A percentile compares a stretch with the other conserved stretches of the same genome.
phyloP scores from a whole-genome alignment of 306 rosid genomes.

The Sesbania bispinosa region DNA sequence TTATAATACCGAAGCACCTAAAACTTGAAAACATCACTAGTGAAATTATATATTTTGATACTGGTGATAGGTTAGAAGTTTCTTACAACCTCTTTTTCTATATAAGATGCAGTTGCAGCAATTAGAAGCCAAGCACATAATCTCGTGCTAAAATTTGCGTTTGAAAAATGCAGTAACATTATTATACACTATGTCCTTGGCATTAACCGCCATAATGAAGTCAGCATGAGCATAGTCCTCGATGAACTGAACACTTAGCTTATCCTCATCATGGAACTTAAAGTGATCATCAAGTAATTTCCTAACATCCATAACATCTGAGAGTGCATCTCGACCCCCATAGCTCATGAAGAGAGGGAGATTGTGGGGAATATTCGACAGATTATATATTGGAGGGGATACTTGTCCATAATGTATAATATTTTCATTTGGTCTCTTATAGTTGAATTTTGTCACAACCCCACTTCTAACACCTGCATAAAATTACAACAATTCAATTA shows the following conservation, averaged over 20 bases:
- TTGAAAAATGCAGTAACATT: conserved; percentile 43
- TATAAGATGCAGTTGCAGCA: too few species aligned
- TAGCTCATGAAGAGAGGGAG: conserved; percentile 69
- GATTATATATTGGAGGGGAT: conserved; percentile 57
- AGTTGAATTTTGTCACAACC: conserved; percentile 51
- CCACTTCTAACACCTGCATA: conserved; percentile 51
- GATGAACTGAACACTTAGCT: conserved; percentile 56
- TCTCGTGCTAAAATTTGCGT: conserved; percentile 14
- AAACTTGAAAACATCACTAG: too few species aligned
- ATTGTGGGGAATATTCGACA: conserved; percentile 57
- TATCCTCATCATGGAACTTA: conserved; percentile 49
- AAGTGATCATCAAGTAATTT: conserved; percentile 41
- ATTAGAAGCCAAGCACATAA: too few species aligned
- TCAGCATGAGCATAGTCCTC: conserved; percentile 64
- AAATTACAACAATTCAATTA: background rate
- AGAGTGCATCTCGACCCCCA: conserved; percentile 66
- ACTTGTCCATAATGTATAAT: conserved; percentile 36
- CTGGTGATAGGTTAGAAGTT: too few species aligned
- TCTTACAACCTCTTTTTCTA: too few species aligned
- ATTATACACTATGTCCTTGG: conserved; percentile 50
- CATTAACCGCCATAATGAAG: conserved; percentile 52
- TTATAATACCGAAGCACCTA: too few species aligned
- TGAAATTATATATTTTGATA: too few species aligned
- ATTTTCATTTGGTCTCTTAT: conserved; percentile 25
- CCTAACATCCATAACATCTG: conserved; percentile 48